Evolutionary conservation across 2,329 filamentous ascomycete genomes (phyloP).

Genomic region (Botrytis galanthina): DNA sequence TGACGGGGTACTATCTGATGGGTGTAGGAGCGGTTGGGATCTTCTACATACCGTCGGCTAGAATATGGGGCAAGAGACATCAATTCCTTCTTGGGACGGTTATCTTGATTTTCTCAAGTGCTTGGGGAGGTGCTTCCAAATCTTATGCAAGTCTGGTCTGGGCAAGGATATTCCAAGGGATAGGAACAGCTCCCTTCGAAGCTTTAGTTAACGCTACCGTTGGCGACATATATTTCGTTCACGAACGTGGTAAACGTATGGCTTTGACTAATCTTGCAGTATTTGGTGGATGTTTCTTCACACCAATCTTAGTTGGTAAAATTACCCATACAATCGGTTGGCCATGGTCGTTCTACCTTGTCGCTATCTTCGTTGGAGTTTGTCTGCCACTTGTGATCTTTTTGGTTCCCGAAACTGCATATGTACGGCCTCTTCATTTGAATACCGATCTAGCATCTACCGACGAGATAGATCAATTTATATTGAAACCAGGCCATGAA

Average conservation of each 20-base stretch:
- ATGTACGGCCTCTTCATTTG: conserved; percentile 60
- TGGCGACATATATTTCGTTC: conserved; percentile 88
- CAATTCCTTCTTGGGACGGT: conserved; percentile 75
- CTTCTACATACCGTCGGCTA: conserved; percentile 81
- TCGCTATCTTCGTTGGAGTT: conserved; percentile 75
- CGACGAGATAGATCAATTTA: conserved; percentile 25
- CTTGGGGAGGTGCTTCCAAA: conserved; percentile 68
- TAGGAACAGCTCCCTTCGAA: conserved; percentile 86
- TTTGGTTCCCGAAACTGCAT: conserved; percentile 84
- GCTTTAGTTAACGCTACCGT: conserved; percentile 84
- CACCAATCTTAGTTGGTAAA: conserved; percentile 86
- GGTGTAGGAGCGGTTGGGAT: conserved; percentile 79
- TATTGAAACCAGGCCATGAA: conserved; percentile 17
- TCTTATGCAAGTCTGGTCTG: conserved; percentile 72
- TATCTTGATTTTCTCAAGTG: conserved; percentile 69
- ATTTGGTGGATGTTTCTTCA: conserved; percentile 71
- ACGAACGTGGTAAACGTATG: conserved; percentile 82
- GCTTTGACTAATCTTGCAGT: conserved; percentile 71
- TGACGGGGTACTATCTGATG: conserved; percentile 85
- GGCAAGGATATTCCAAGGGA: conserved; percentile 80
- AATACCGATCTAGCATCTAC: conserved; percentile 62
- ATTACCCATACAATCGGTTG: conserved; percentile 76
- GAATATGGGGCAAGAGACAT: conserved; percentile 92
- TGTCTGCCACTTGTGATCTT: conserved; percentile 71
- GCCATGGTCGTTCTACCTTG: conserved; percentile 84